These are phyloP conservation scores for Sporisorium exsertum DNA, from an alignment of 1,284 basidiomycete genomes.

Conservation along the genomic window DNA sequence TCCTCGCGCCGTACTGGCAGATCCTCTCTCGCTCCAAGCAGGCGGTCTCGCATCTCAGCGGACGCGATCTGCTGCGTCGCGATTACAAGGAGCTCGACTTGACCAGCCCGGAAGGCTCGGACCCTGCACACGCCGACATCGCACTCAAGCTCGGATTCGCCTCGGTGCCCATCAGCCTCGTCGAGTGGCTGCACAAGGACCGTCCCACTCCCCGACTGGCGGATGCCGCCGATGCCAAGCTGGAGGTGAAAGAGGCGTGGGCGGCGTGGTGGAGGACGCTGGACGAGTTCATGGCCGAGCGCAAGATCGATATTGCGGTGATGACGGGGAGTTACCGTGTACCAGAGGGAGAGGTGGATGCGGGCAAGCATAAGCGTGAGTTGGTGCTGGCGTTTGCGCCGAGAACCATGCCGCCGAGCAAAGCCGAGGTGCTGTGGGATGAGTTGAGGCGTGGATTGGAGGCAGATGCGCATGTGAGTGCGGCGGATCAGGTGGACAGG, in stretches of 20 bases:
- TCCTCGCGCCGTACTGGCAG: conserved; percentile 71
- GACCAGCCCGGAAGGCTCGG: conserved; percentile 1
- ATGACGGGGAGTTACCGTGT: conserved; percentile 57
- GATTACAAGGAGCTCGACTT: conserved; percentile 81
- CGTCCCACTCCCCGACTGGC: conserved; percentile 7
- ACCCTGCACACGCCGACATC: background rate
- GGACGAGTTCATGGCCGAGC: conserved; percentile 52
- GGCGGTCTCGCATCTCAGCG: conserved; percentile 78
- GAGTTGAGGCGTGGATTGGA: conserved; percentile 38
- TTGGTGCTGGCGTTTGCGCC: conserved; percentile 49
- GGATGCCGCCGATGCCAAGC: conserved; percentile 25
- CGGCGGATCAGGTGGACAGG: conserved; percentile 18
- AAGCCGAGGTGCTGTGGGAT: conserved; percentile 29
- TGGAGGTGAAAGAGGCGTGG: conserved; percentile 52
- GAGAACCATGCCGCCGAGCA: conserved; percentile 12
- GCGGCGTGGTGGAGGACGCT: conserved; percentile 53
- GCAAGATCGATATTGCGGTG: conserved; percentile 53
- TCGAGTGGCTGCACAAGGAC: conserved; percentile 57
- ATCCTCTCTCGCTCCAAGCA: conserved; percentile 77
- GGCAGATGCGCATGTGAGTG: conserved; percentile 26
- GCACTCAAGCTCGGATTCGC: conserved; percentile 51
- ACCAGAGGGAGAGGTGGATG: conserved; percentile 37
- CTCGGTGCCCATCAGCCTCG: conserved; percentile 55
- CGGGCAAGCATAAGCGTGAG: conserved; percentile 59
- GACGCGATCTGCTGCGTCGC: conserved; percentile 82